Conservation (phyloP, 2,329 filamentous ascomycete species). For the Colletotrichum abscissum region DNA sequence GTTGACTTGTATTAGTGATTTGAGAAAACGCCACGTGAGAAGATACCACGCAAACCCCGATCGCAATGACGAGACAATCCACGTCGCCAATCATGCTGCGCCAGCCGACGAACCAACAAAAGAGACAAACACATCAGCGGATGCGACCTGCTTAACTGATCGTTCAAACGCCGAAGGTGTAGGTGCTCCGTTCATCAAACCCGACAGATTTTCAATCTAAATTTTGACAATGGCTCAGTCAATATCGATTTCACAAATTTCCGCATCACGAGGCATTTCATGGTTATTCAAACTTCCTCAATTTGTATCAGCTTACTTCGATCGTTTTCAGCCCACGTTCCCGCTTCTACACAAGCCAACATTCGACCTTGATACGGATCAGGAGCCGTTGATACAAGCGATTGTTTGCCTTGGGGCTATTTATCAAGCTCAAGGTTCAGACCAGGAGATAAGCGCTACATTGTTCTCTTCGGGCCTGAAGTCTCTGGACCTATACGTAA, state of each 20-base stretch:
- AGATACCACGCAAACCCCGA: neutral
- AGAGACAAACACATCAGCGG: too few species aligned
- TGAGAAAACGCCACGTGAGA: neutral
- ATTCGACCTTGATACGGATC: neutral
- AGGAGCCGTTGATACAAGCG: neutral
- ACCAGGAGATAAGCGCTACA: neutral
- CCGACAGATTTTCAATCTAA: too few species aligned
- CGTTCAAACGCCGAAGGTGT: too few species aligned
- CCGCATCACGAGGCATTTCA: neutral
- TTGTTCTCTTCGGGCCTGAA: conserved; percentile 3
- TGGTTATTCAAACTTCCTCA: conserved; percentile 13
- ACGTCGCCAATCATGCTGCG: neutral
- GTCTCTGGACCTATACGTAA: neutral
- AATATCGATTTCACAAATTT: neutral
- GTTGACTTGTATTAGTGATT: neutral
- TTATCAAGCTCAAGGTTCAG: neutral
- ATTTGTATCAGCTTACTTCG: conserved; percentile 2
- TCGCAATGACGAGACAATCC: neutral
- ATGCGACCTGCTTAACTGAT: too few species aligned
- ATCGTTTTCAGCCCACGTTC: neutral
- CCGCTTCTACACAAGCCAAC: neutral
- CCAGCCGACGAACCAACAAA: too few species aligned
- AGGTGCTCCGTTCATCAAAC: too few species aligned
- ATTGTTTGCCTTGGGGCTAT: neutral
- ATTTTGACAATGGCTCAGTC: neutral